These are phyloP conservation scores for Sclerotinia minor DNA, from an alignment of 2,329 filamentous ascomycete species.

Conservation along the genomic window DNA sequence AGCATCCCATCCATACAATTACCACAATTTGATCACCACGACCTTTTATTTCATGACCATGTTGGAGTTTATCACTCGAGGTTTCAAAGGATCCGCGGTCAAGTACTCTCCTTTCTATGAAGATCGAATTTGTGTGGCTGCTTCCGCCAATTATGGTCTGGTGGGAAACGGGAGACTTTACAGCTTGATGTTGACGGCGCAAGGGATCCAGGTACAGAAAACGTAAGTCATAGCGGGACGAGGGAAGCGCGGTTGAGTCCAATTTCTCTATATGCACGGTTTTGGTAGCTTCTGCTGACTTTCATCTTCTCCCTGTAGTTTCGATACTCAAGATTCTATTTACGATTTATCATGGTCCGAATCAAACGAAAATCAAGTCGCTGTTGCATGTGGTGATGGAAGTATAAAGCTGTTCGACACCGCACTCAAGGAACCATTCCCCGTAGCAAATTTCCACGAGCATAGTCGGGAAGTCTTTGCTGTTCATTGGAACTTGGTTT, in stretches of 20 bases:
- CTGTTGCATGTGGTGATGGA: conserved; percentile 88
- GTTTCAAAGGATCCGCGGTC: conserved; percentile 94
- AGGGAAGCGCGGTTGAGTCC: no score
- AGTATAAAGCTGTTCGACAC: conserved; percentile 94
- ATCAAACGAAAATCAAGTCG: conserved; percentile 90
- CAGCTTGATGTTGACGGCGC: conserved; percentile 76
- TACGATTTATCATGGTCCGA: conserved; percentile 97
- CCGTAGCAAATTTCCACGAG: conserved; percentile 88
- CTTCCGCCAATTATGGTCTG: conserved; percentile 93
- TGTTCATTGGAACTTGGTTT: conserved; percentile 86
- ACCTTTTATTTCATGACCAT: conserved; percentile 44
- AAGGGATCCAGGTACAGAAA: conserved; percentile 83
- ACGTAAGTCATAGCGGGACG: conserved; percentile 51
- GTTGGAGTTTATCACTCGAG: conserved; percentile 91
- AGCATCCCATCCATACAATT: neutral
- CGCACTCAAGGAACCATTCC: conserved; percentile 70
- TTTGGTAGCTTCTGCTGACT: neutral
- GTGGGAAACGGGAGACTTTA: conserved; percentile 93
- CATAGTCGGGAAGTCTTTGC: conserved; percentile 92
- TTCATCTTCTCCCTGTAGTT: conserved; percentile 52
- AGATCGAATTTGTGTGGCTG: conserved; percentile 84
- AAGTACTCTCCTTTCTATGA: conserved; percentile 99
- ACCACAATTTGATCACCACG: neutral
- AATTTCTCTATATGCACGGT: neutral
- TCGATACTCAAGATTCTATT: conserved; percentile 94